Base-by-base conservation (phyloP, 345 rosid genomes). In the thale cress (Arabidopsis thaliana) region DNA sequence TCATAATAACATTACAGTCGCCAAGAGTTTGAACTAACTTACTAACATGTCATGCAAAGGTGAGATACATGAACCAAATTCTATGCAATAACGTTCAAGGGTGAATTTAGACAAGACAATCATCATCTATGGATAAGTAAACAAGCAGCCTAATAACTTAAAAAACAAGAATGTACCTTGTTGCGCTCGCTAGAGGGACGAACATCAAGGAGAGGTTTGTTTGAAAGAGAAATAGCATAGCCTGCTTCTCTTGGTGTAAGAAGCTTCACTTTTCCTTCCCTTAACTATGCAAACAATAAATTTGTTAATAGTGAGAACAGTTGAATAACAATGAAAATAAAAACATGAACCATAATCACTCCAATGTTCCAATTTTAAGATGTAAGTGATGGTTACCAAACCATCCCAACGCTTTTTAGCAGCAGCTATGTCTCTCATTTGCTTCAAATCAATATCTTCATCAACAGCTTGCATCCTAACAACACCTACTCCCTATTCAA, bases 371-470 rank as follows among this genome's bases (percentile, higher is more conserved):
- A 52, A 22, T 16, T 40, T 10, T 2, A 16, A 59, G 65, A 66
- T 23, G 34, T 0, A 36, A 42, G 11, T 42, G 23, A 28, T 46
- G 34, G 11, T 20, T 85, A 94, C 98, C 97, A 91, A 68, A 72
- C 86, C 84, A 69, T 94, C 97, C 97, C 96, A 91, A 87, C 95
- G 87, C 83, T 90, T 94, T 86, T 85, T 88, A 22, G 97, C 95
- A 74, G 96, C 91, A 72, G 97, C 89, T 91, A 90, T 83, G 76
- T 90, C 97, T 81, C 86, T 88, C 91, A 90, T 81, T 83, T 91
- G 97, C 90, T 88, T 89, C 80, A 91, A 61, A 65, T 88, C 95
- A 76, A 71, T 79, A 75, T 91, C 96, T 80, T 90, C 95, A 42
- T 71, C 84, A 42, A 60, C 91, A 56, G 91, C 88, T 82, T 84